phyloP scores from a whole-genome alignment of 768 basidiomycete species.

The Macrolepiota dolichaula region DNA sequence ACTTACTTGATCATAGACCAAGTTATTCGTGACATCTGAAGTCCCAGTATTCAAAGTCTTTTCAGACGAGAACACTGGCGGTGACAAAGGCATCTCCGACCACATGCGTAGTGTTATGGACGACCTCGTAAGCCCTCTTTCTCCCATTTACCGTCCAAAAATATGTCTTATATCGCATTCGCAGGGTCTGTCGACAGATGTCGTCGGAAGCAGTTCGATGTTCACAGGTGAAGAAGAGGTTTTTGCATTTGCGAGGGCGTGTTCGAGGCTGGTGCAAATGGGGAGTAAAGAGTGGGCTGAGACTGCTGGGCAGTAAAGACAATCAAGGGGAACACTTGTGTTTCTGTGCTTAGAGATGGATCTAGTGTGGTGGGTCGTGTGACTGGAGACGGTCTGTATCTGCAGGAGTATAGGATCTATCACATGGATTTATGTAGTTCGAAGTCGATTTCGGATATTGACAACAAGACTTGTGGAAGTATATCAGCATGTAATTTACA shows the following conservation, averaged over 20 bases:
- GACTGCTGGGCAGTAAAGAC: conserved; percentile 35
- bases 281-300: conserved; percentile 85
- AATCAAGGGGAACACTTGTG: background rate
- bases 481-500: too few relatives aligned
- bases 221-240: conserved; percentile 97
- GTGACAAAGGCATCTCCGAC: conserved; percentile 50
- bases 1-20: conserved; percentile 50
- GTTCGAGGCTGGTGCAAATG: conserved; percentile 84
- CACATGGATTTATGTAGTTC: too few relatives aligned
- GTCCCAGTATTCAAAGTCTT: conserved; percentile 91
- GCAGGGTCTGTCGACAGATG: conserved; percentile 75
- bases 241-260: conserved; percentile 95
- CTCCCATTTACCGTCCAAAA: background rate
- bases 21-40: conserved; percentile 88
- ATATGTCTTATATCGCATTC: conserved; percentile 1
- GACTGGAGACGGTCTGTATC: too few relatives aligned
- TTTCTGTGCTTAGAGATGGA: background rate
- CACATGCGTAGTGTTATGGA: conserved; percentile 96
- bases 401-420: too few relatives aligned
- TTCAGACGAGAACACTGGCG: conserved; percentile 56
- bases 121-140: conserved; percentile 63
- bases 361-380: background rate
- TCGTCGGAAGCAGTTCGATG: conserved; percentile 81
- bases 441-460: too few relatives aligned
- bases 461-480: too few relatives aligned